A percentile compares a stretch with the other conserved stretches of the same genome.
Conservation (phyloP, 2,329 filamentous ascomycete genomes). For the Blastomyces emzantsi region DNA sequence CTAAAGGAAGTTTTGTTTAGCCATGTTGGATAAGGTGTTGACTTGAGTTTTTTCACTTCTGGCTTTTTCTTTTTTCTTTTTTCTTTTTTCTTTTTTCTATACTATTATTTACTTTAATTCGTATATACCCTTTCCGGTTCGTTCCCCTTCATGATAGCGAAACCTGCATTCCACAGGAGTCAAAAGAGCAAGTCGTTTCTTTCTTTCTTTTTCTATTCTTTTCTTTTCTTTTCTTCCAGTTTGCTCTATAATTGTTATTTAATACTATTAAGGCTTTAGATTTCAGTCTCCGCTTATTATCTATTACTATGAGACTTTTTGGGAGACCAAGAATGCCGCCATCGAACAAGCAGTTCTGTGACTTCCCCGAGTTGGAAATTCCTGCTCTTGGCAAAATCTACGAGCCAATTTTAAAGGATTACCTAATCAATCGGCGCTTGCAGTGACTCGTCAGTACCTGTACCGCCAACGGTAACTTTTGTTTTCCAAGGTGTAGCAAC, state of each 20-base stretch:
- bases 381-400: background rate
- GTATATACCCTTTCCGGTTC: background rate
- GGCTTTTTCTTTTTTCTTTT: background rate
- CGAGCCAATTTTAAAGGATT: background rate
- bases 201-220: background rate
- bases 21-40: conserved; percentile 9
- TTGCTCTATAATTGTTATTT: background rate
- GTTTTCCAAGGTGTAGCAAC: no score
- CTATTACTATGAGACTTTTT: no score
- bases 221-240: background rate
- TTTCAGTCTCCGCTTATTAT: background rate
- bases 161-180: background rate
- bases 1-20: conserved; percentile 80
- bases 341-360: no score
- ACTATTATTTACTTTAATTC: background rate
- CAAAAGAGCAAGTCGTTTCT: background rate
- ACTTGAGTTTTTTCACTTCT: background rate
- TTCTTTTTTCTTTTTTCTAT: background rate
- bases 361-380: background rate
- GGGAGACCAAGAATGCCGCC: no score
- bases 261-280: background rate
- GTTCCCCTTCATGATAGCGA: background rate
- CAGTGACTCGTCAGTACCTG: background rate
- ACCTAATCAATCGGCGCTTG: background rate
- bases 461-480: background rate